Percentiles rank a stretch among this genome's conserved stretches.
Conservation (phyloP, 1,139 yeast genomes). For the Kodamaea alishanica region DNA sequence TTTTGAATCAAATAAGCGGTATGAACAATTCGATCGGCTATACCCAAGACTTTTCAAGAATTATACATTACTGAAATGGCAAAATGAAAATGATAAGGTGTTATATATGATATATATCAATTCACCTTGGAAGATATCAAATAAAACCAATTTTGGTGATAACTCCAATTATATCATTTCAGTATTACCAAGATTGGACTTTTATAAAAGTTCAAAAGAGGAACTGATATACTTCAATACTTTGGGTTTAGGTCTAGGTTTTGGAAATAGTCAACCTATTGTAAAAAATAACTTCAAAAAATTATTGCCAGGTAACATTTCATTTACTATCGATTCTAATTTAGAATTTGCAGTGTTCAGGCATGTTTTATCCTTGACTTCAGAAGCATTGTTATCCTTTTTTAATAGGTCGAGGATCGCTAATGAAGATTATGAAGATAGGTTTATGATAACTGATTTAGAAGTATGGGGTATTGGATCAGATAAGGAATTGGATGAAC, state of each 20-base stretch:
- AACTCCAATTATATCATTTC: slow-evolving; percentile 53
- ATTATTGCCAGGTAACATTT: slow-evolving; percentile 62
- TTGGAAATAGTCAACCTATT: slow-evolving; percentile 66
- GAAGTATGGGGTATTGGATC: slow-evolving; percentile 95
- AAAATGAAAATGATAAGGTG: slow-evolving; percentile 37
- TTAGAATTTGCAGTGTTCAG: slow-evolving; percentile 81
- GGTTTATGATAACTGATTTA: slow-evolving; percentile 67
- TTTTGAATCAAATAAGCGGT: slow-evolving; percentile 42
- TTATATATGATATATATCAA: slow-evolving; percentile 60
- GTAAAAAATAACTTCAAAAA: slow-evolving; percentile 41
- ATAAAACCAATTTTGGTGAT: slow-evolving; percentile 72
- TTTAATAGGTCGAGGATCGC: slow-evolving; percentile 27
- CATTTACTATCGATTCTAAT: slow-evolving; percentile 71
- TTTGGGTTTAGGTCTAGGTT: slow-evolving; percentile 73
- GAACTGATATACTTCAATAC: slow-evolving; percentile 60
- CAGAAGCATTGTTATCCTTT: slow-evolving; percentile 11
- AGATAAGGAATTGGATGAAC: slow-evolving; percentile 70
- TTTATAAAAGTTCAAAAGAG: slow-evolving; percentile 41
- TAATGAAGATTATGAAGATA: slow-evolving; percentile 56
- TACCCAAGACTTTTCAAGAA: slow-evolving; percentile 48
- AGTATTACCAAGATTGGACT: slow-evolving; percentile 61
- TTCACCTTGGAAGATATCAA: slow-evolving; percentile 75
- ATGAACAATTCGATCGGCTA: slow-evolving; percentile 46
- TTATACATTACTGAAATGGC: slow-evolving; percentile 25
- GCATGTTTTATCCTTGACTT: slow-evolving; percentile 42